These are phyloP conservation scores for Epichloe coenophiala DNA, from an alignment of 2,329 filamentous ascomycete species.

Conservation along the genomic window DNA sequence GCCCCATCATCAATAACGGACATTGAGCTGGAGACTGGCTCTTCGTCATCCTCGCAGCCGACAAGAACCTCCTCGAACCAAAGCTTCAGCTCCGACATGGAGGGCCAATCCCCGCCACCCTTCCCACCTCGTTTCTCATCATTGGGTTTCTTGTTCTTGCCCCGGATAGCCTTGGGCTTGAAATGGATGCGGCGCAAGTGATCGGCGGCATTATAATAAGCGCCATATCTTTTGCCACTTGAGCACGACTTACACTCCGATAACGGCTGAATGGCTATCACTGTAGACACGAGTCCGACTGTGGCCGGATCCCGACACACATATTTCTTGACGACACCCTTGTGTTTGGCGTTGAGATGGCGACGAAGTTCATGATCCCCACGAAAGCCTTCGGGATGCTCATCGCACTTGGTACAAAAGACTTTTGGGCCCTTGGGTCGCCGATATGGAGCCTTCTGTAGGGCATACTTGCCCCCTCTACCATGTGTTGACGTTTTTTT, in stretches of 20 bases:
- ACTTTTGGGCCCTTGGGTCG: slow-evolving; percentile 61
- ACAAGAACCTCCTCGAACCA: slow-evolving; percentile 40
- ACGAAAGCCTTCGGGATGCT: slow-evolving; percentile 66
- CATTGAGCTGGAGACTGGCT: not conserved
- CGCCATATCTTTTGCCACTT: slow-evolving; percentile 65
- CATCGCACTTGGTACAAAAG: slow-evolving; percentile 55
- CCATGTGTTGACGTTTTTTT: slow-evolving; percentile 12
- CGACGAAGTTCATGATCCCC: slow-evolving; percentile 72
- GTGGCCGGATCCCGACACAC: slow-evolving; percentile 41
- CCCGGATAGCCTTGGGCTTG: slow-evolving; percentile 44
- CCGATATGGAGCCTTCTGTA: slow-evolving; percentile 31
- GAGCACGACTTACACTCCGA: slow-evolving; percentile 74
- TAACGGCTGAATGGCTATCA: slow-evolving; percentile 48
- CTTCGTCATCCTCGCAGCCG: slow-evolving; percentile 24
- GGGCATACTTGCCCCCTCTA: slow-evolving; percentile 29
- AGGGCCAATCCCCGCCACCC: slow-evolving; percentile 39
- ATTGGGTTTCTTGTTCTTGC: slow-evolving; percentile 24
- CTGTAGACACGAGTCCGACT: slow-evolving; percentile 26
- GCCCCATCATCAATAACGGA: slow-evolving; percentile 18
- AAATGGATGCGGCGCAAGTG: slow-evolving; percentile 85
- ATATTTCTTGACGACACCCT: slow-evolving; percentile 38
- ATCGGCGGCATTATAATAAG: slow-evolving; percentile 89
- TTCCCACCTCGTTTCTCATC: slow-evolving; percentile 42
- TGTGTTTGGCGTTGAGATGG: slow-evolving; percentile 55
- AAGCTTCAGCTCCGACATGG: slow-evolving; percentile 42